Conservation (phyloP, 139 green algal species). For the Coelastrella sp. region DNA sequence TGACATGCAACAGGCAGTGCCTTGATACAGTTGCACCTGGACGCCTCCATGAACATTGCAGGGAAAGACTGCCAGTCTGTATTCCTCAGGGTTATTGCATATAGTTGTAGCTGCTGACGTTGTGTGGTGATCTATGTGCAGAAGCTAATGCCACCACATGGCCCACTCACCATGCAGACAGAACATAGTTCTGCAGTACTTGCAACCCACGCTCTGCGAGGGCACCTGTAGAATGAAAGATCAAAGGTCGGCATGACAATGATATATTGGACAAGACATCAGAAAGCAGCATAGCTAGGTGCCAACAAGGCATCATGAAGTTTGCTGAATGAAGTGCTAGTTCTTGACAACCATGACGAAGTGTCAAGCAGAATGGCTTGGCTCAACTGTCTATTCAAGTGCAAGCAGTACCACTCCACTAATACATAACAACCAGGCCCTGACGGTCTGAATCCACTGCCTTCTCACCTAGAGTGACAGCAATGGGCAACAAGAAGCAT, state of each 20-base stretch:
- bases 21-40: no score
- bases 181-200: slow-evolving; percentile 82
- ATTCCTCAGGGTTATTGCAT: no score
- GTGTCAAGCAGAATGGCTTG: no score
- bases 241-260: background rate
- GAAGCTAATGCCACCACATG: no score
- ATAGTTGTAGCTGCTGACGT: no score
- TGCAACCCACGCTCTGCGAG: slow-evolving; percentile 66
- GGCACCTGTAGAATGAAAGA: background rate
- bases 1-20: no score
- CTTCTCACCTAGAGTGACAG: slow-evolving; percentile 53
- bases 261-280: background rate
- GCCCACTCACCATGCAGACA: slow-evolving; percentile 71
- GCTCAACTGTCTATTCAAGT: background rate
- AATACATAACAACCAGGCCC: background rate
- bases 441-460: background rate
- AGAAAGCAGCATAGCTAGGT: no score
- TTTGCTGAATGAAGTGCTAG: no score
- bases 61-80: no score
- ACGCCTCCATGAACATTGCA: no score
- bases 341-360: no score
- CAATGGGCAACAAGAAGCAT: slow-evolving; percentile 67
- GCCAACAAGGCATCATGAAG: no score
- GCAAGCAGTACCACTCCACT: background rate
- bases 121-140: slow-evolving; percentile 34